These are phyloP conservation scores for Pyricularia sp. DNA, from an alignment of 2,329 filamentous ascomycete genomes.

Conservation along the genomic window DNA sequence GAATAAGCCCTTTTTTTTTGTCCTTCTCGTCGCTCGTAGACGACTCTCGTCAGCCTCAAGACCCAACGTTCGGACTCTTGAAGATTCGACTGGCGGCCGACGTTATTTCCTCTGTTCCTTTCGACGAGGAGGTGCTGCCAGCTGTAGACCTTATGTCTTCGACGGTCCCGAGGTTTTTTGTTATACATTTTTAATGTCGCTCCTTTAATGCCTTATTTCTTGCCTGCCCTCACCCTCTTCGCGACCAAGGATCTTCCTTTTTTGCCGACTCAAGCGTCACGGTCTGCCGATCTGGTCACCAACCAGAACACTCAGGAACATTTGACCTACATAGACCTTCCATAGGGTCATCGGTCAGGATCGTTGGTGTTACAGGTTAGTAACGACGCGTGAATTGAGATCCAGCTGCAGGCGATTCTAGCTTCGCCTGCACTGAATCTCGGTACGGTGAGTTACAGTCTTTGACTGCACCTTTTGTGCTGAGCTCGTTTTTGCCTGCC, in stretches of 20 bases:
- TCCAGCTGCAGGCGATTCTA: constrained; percentile 45
- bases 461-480: not conserved
- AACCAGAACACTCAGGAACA: not conserved
- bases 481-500: too few species aligned
- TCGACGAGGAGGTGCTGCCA: not conserved
- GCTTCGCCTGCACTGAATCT: constrained; percentile 51
- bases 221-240: not conserved
- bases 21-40: not conserved
- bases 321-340: not conserved
- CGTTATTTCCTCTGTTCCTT: not conserved
- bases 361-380: not conserved
- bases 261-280: constrained; percentile 5
- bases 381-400: not conserved
- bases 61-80: not conserved
- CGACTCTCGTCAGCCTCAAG: not conserved
- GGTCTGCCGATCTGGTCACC: constrained; percentile 1
- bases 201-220: constrained; percentile 9
- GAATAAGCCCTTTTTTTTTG: not conserved
- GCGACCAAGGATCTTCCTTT: constrained; percentile 1
- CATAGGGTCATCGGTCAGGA: not conserved
- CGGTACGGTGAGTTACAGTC: constrained; percentile 29
- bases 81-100: not conserved
- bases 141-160: constrained; percentile 7
- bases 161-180: not conserved
- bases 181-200: constrained; percentile 9